Base-by-base conservation (phyloP, 345 rosid species). In the Euphorbia lathyris region DNA sequence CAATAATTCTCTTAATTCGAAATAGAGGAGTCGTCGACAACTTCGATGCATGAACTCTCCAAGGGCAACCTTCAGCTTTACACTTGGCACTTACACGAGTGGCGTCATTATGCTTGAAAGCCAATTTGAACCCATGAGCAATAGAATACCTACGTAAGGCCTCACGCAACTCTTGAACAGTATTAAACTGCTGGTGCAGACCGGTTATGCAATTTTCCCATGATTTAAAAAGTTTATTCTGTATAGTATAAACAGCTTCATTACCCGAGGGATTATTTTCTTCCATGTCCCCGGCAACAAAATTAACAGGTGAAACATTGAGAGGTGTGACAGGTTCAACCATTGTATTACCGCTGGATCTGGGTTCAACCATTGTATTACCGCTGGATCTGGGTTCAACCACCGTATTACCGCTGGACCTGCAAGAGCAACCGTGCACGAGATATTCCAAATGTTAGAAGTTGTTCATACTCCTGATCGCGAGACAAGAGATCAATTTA, bases 201-300 rank as follows among this genome's bases (percentile, higher is more conserved):
- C 79, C 79, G n/a, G 79, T 76, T 51, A 76, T 70, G 63, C 74
- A 70, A 47, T 76, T 76, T 52, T 55, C 71, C 79, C 79, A 76
- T 32, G 62, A 67, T 69, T 68, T 73, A 30, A 68, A 60, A 68
- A 79, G 76, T 55, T 80, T 76, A 61, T 61, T 75, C 70, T 74
- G 78, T 17, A 63, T 62, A 50, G 14, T 13, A 30, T 43, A 58
- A 29, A 7, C 65, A 17, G 45, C 16, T 13, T 42, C 58, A 27
- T 2, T 9, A 19, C 6, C 2, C 57, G 3, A 0, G 5, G 56
- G 16, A 22, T 17, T 40, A 23, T 14, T 14, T 8, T 64, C 55
- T 20, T 65, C 57, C 0, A 9, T 19, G 40, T 40, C 61, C 4
- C 22, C 63, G 50, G 65, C 59, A 53, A 22, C 47, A 30, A 68